These are phyloP conservation scores for Pestalotiopsis sp. DNA, from an alignment of 2,329 filamentous ascomycete genomes.

Conservation along the genomic window DNA sequence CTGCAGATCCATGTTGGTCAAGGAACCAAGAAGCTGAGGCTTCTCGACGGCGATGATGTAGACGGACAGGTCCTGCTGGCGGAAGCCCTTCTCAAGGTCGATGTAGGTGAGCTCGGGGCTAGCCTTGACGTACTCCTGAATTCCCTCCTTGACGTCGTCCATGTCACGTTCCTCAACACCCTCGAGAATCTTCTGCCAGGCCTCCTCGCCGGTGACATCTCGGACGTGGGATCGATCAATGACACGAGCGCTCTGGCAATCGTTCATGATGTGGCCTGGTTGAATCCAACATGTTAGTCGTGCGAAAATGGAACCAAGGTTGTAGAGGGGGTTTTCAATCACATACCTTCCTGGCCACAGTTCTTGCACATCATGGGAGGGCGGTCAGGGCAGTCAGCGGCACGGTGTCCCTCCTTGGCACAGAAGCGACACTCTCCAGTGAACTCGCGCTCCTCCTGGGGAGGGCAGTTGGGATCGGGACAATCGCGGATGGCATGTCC, in stretches of 20 bases:
- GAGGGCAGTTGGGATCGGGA: constrained; percentile 24
- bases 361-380: constrained; percentile 58
- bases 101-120: constrained; percentile 56
- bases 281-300: constrained; percentile 7
- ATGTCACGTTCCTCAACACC: constrained; percentile 57
- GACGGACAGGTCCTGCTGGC: constrained; percentile 51
- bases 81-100: constrained; percentile 62
- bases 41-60: constrained; percentile 66
- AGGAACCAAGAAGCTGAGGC: constrained; percentile 50
- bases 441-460: constrained; percentile 25
- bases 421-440: constrained; percentile 53
- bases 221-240: constrained; percentile 54
- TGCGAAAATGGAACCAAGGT: constrained; percentile 7
- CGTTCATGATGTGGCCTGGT: constrained; percentile 53
- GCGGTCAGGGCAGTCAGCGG: constrained; percentile 63
- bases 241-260: constrained; percentile 61
- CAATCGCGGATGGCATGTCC: constrained; percentile 42
- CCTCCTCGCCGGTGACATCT: constrained; percentile 51
- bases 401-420: constrained; percentile 51
- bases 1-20: constrained; percentile 73
- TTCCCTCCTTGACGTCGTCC: constrained; percentile 61
- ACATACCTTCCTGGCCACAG: constrained; percentile 59
- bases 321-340: not conserved
- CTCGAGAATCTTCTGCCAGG: constrained; percentile 56
- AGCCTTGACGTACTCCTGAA: constrained; percentile 63